phyloP scores from a whole-genome alignment of 805 yeast genomes.

The Saccharomycopsis sp. region DNA sequence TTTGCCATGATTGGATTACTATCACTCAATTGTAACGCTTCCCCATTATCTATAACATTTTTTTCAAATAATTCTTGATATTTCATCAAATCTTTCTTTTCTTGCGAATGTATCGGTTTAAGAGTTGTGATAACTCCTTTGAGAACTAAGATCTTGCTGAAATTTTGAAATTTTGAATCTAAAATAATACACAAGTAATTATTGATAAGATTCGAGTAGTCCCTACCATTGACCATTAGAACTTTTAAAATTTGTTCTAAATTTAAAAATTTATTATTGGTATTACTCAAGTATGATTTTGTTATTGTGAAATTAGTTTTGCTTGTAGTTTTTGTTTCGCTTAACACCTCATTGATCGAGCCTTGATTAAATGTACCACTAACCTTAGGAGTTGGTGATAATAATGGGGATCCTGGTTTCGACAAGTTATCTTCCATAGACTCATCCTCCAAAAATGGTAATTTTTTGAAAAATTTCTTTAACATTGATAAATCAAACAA shows the following conservation, averaged over 20 bases:
- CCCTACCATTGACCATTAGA: conserved; percentile 55
- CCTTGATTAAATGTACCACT: background rate
- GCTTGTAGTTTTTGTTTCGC: background rate
- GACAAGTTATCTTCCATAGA: conserved; percentile 25
- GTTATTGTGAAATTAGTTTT: conserved; percentile 21
- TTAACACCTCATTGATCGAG: background rate
- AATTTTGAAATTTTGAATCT: conserved; percentile 57
- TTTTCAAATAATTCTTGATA: conserved; percentile 35
- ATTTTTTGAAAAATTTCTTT: conserved; percentile 33
- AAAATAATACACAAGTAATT: conserved; percentile 61
- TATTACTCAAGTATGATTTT: conserved; percentile 35
- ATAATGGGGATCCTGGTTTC: conserved; percentile 24
- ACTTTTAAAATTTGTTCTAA: conserved; percentile 65
- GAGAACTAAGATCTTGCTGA: conserved; percentile 54
- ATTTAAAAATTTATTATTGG: conserved; percentile 34
- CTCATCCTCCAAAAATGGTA: conserved; percentile 25
- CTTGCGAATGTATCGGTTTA: conserved; percentile 28
- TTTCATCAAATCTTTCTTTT: conserved; percentile 32
- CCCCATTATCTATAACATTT: conserved; percentile 24
- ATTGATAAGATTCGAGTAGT: conserved; percentile 55
- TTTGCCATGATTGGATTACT: conserved; percentile 2
- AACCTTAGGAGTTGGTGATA: background rate
- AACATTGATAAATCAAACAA: conserved; percentile 62
- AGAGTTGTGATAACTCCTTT: conserved; percentile 40
- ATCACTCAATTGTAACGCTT: conserved; percentile 1